These are phyloP conservation scores for Leccinum disarticulatum DNA, from an alignment of 768 basidiomycete species.

Conservation along the genomic window DNA sequence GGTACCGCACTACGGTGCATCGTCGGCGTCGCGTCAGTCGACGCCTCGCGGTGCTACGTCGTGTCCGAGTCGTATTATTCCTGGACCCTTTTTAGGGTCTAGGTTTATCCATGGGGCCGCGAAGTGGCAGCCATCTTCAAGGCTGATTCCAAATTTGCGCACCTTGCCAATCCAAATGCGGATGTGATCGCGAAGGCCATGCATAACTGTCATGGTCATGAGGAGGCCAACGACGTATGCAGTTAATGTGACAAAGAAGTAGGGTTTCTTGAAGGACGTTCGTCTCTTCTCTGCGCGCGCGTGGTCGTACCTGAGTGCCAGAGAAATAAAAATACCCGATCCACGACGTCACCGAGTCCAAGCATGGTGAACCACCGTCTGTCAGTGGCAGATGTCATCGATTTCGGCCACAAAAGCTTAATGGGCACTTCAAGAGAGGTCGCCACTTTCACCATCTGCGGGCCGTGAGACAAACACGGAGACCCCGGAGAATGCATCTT, in stretches of 20 bases:
- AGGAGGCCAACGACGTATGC: conserved; percentile 76
- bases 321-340: conserved; percentile 70
- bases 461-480: conserved; percentile 3
- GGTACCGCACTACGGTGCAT: too few relatives aligned
- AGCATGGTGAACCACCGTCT: conserved; percentile 86
- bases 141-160: too few relatives aligned
- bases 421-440: conserved; percentile 89
- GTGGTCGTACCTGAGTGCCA: conserved; percentile 85
- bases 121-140: too few relatives aligned
- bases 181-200: too few relatives aligned
- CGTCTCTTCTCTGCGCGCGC: conserved; percentile 40
- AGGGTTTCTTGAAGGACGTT: conserved; percentile 59
- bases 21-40: too few relatives aligned
- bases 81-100: too few relatives aligned
- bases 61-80: too few relatives aligned
- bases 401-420: conserved; percentile 87
- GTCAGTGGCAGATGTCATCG: conserved; percentile 44
- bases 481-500: conserved; percentile 30
- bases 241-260: conserved; percentile 66
- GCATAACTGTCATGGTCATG: conserved; percentile 85
- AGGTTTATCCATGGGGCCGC: too few relatives aligned
- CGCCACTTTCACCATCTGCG: conserved; percentile 91
- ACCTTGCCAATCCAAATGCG: too few relatives aligned
- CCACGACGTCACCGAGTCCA: conserved; percentile 84
- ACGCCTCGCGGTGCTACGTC: too few relatives aligned